Base-by-base conservation (phyloP, 768 basidiomycete species). In the Lentinula lateritia region DNA sequence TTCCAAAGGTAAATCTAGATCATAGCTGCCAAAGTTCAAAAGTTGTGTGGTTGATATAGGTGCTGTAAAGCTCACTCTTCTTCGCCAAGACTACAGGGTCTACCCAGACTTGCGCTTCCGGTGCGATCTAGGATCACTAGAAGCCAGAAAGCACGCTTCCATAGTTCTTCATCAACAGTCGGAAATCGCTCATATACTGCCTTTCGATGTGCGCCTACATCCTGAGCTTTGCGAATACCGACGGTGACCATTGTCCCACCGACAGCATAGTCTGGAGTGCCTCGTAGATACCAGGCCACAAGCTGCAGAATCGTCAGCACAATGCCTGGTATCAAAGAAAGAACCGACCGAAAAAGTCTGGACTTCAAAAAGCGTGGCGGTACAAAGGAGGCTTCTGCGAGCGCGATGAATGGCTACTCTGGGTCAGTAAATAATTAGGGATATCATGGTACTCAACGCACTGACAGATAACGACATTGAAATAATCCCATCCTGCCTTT, bases 61-160 rank as follows among this genome's bases (percentile, higher is more conserved):
- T 50, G n/a, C 23, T 12, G 9, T 52, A 46, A 35, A 12, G 69
- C 82, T 73, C 63, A 90, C 88, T 90, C 88, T 75, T 89, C 88
- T 68, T 89, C 85, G 32, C 79, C 79, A 39, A 83, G 69, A 39
- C 78, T 77, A 61, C 81, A 83, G 13, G 84, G 74, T 32, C 88
- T 75, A 15, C 89, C 89, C 42, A 87, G 70, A 32, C 71, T 70
- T 39, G 79, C 78, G 52, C 83, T 83, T 18, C 76, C 76, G 38
- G 85, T 69, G 42, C 86, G 82, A 64, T 90, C 89, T 56, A 83
- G 78, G 6, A 81, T 75, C 12, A 87, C 76, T 5, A 90, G 77
- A 63, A 78, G 82, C 89, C 89, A 92, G 68, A 92, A 91, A 0
- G 85, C 86, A 32, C 92, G 83, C 69, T 89, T 92, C 83, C 88